Base-by-base conservation (phyloP, 2,329 filamentous ascomycete species). In the Claviceps maximensis region DNA sequence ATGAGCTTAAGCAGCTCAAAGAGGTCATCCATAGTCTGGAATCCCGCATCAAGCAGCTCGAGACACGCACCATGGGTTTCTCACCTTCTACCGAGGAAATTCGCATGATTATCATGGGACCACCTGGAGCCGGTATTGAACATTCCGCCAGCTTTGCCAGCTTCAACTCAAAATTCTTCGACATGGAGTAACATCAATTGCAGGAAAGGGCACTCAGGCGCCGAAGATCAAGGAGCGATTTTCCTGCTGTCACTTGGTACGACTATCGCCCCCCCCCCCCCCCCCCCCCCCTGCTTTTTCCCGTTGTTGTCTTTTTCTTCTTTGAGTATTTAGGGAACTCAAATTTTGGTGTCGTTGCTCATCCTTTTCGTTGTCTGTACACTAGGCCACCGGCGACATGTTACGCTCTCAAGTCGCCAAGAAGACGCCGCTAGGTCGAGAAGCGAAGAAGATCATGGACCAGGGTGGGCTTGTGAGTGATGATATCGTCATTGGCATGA, bases 361-460 rank as follows among this genome's bases (percentile, higher is more conserved):
- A 45, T 36, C 17, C 1, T 25, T 13, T 27, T 1, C 7, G 25
- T 46, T 19, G 4, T 36, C 42, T n/a, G 23, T 21, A 13, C 15
- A 17, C 42, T 57, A 96, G 90, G 93, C 93, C 58, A 98, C 93
- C 55, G 93, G 93, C 70, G 93, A 98, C 74, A 98, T 98, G 93
- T 82, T 98, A 66, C 89, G 93, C 66, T 95, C 90, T 61, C 93
- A 98, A 73, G 93, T 98, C 67, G 87, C 91, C 60, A 94, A 95
- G 76, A 96, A 97, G 83, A 98, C 93, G 54, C 74, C 87, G 55
- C 83, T 98, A 59, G 93, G 93, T 62, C 82, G 87, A 67, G 89
- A 96, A 77, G 93, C 93, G 60, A 98, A 98, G 84, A 97, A 97
- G 83, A 98, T 98, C 72, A 98, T 98, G 93, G 93, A 98, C 68